A percentile compares a stretch with the other conserved stretches of the same genome.
phyloP scores from a whole-genome alignment of 1,139 yeast species.

The Saccharomyces hybrid region DNA sequence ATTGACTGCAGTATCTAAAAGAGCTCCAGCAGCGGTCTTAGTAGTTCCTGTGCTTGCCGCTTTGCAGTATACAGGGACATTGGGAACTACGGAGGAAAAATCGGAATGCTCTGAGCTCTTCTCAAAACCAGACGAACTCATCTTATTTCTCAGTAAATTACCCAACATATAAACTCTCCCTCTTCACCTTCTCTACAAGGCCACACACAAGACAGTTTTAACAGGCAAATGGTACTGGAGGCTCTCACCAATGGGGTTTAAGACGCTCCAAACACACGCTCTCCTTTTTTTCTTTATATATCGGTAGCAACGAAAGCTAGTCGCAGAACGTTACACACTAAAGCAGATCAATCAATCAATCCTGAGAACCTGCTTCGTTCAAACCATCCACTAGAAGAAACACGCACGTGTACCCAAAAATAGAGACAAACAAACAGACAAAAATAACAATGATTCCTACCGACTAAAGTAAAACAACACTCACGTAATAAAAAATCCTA shows the following conservation, averaged over 20 bases:
- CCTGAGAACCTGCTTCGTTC: background rate
- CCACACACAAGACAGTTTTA: background rate
- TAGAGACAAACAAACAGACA: background rate
- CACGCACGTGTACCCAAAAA: background rate
- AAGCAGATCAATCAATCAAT: background rate
- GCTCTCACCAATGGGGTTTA: background rate
- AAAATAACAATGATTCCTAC: background rate
- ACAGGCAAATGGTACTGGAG: background rate
- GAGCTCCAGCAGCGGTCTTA: constrained; percentile 5
- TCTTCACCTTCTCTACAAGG: background rate
- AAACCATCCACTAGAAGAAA: background rate
- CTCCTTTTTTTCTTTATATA: background rate
- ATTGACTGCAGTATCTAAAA: constrained; percentile 1
- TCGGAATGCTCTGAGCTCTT: background rate
- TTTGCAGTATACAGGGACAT: background rate
- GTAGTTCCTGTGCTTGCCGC: constrained; percentile 4
- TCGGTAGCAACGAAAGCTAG: background rate
- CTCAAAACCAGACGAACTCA: background rate
- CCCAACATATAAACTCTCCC: constrained; percentile 5
- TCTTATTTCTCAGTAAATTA: constrained; percentile 1
- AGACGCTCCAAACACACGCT: background rate
- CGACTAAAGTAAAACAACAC: background rate
- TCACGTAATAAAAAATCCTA: background rate
- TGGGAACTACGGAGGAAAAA: background rate
- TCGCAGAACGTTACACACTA: background rate